Conservation (phyloP, 2,329 filamentous ascomycete genomes). For the Ceratocystis harringtonii region DNA sequence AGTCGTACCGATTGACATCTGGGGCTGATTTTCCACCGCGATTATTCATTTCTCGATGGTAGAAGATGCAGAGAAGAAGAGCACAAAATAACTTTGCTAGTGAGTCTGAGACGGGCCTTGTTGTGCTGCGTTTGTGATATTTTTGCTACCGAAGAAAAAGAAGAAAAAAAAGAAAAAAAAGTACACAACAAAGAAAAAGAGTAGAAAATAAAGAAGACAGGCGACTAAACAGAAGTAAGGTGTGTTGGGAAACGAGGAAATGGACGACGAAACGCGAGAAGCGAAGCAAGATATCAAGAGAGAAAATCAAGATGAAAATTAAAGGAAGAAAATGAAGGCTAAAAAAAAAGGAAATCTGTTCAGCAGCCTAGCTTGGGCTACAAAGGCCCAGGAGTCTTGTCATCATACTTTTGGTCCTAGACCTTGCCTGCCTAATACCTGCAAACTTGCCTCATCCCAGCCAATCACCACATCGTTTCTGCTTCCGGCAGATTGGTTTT, state of each 20-base stretch:
- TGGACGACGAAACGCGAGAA: slow-evolving; percentile 5
- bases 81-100: not conserved
- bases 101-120: not conserved
- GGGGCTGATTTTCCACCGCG: slow-evolving; percentile 92
- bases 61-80: slow-evolving; percentile 9
- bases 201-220: not conserved
- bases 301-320: slow-evolving; percentile 10
- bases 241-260: not conserved
- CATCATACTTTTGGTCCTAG: not conserved
- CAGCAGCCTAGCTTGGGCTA: not conserved
- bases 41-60: slow-evolving; percentile 78
- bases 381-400: not conserved
- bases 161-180: not conserved
- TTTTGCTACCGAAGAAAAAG: slow-evolving; percentile 4
- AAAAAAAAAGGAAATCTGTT: slow-evolving; percentile 13
- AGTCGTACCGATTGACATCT: slow-evolving; percentile 88
- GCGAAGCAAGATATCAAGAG: not conserved
- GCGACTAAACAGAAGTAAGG: not conserved
- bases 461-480: not conserved
- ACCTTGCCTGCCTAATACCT: not conserved
- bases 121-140: not conserved
- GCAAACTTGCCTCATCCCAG: not conserved
- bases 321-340: slow-evolving; percentile 2
- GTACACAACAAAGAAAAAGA: not conserved
- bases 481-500: slow-evolving; percentile 5